Evolutionary conservation across 2,329 filamentous ascomycete species (phyloP).

Genomic region (Curvularia spicifera): DNA sequence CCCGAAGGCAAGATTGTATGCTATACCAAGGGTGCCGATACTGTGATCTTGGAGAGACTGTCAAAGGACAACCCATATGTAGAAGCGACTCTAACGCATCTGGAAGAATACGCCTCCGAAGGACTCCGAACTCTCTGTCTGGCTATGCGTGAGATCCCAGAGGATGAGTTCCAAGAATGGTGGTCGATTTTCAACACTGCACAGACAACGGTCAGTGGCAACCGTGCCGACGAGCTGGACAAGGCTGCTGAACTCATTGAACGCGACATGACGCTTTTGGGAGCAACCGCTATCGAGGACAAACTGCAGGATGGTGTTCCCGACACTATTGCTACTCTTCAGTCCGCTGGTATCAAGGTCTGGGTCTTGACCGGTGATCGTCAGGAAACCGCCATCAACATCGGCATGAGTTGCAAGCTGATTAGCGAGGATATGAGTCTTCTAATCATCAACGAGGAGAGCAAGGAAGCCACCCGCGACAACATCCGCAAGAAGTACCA

Average conservation of each 20-base stretch:
- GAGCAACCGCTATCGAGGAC: conserved; percentile 97
- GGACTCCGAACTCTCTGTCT: conserved; percentile 93
- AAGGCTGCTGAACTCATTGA: conserved; percentile 97
- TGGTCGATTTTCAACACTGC: conserved; percentile 84
- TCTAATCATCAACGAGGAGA: conserved; percentile 93
- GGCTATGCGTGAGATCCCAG: conserved; percentile 90
- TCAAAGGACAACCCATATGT: conserved; percentile 80
- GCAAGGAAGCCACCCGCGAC: conserved; percentile 76
- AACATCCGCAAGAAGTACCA: conserved; percentile 94
- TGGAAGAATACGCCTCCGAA: conserved; percentile 98
- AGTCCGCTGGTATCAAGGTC: conserved; percentile 96
- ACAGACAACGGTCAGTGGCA: conserved; percentile 87
- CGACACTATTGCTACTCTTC: conserved; percentile 95
- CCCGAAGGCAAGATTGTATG: conserved; percentile 93
- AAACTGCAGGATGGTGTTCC: conserved; percentile 95
- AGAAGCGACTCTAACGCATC: conserved; percentile 86
- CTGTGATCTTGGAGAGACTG: conserved; percentile 92
- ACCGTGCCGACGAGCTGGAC: conserved; percentile 91
- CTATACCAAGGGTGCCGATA: conserved; percentile 97
- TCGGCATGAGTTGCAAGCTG: conserved; percentile 98
- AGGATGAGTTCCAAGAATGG: conserved; percentile 90
- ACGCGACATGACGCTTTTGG: conserved; percentile 86
- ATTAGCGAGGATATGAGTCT: conserved; percentile 99
- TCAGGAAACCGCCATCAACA: conserved; percentile 99
- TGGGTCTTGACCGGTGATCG: conserved; percentile 98